A percentile compares a stretch with the other conserved stretches of the same genome.
Conservation (phyloP, 2,329 filamentous ascomycete species). For the Aureobasidium melanogenum region DNA sequence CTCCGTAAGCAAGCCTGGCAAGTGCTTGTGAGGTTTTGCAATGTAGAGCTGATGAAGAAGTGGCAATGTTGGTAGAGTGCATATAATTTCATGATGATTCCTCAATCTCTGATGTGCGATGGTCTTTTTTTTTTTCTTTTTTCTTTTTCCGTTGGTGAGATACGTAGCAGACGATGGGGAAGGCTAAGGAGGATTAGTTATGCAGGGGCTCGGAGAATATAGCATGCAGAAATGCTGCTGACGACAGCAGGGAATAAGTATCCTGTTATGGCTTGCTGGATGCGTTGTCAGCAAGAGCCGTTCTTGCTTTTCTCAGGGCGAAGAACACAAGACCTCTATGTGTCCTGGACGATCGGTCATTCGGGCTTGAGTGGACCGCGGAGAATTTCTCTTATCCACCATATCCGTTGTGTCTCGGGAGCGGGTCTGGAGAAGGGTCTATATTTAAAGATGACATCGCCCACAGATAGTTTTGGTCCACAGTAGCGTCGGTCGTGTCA, state of each 20-base stretch:
- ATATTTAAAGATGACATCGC: neutral
- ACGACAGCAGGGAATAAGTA: neutral
- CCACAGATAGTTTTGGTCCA: neutral
- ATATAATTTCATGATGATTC: neutral
- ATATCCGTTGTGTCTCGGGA: neutral
- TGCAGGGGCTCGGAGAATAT: neutral
- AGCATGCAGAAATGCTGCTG: neutral
- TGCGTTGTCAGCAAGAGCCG: neutral
- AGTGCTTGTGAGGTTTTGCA: neutral
- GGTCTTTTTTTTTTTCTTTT: neutral
- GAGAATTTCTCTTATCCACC: neutral
- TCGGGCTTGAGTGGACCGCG: neutral
- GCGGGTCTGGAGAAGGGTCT: conserved; percentile 1
- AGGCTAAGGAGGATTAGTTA: neutral
- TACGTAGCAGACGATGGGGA: conserved; percentile 1
- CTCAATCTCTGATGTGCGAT: neutral
- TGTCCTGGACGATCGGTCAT: neutral
- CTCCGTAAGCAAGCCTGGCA: no score
- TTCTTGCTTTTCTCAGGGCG: neutral
- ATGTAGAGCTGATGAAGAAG: neutral
- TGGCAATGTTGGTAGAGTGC: neutral
- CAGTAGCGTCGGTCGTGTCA: neutral
- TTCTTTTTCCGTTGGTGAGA: neutral
- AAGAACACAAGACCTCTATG: neutral
- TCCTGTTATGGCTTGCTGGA: neutral